A percentile compares a stretch with the other conserved stretches of the same genome.
Evolutionary conservation across 208 protist species (phyloP).

Genomic region (Zelonia costaricensis): DNA sequence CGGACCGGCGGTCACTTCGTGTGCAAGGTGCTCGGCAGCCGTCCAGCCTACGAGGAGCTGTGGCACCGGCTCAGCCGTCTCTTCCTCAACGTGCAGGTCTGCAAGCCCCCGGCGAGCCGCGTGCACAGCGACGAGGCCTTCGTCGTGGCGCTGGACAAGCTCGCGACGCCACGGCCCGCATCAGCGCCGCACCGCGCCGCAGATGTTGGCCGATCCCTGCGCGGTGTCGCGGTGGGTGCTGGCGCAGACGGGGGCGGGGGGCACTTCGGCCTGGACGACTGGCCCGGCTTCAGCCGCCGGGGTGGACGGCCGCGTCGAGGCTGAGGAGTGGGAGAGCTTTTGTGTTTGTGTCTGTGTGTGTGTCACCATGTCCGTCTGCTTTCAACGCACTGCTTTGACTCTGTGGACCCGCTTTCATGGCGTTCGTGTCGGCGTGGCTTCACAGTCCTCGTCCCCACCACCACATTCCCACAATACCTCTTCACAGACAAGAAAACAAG

Average conservation of each 20-base stretch:
- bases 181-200: neutral
- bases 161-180: conserved; percentile 22
- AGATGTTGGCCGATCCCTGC: too few relatives aligned
- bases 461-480: too few relatives aligned
- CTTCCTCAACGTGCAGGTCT: conserved; percentile 50
- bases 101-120: conserved; percentile 76
- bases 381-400: too few relatives aligned
- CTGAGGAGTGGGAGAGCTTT: neutral
- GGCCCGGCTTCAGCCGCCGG: conserved; percentile 53
- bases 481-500: too few relatives aligned
- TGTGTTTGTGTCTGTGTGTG: neutral
- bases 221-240: neutral
- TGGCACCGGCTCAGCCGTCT: conserved; percentile 23
- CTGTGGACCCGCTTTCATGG: too few relatives aligned
- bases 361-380: too few relatives aligned
- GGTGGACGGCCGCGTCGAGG: conserved; percentile 1
- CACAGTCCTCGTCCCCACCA: too few relatives aligned
- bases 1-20: conserved; percentile 69
- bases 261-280: conserved; percentile 66
- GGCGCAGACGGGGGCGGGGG: conserved; percentile 9
- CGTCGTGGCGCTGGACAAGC: conserved; percentile 49
- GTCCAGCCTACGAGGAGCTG: conserved; percentile 52
- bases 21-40: conserved; percentile 76
- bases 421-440: too few relatives aligned
- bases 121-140: conserved; percentile 72